phyloP scores from a whole-genome alignment of 1,284 basidiomycete species.

The Trichosporon sp. region DNA sequence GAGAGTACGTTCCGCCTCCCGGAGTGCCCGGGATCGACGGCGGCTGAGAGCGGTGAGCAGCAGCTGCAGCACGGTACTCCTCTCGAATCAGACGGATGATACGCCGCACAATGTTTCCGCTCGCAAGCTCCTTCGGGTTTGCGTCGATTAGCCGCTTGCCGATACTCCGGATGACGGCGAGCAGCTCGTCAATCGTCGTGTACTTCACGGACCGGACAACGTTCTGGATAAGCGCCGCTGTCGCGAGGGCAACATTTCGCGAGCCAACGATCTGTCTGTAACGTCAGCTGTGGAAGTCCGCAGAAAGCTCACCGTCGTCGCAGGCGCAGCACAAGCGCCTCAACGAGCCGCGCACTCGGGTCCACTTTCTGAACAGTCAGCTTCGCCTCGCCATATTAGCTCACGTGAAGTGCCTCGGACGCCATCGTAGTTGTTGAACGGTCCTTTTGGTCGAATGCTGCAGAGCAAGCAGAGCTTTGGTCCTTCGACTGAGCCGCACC shows the following conservation, averaged over 20 bases:
- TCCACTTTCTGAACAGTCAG: conserved; percentile 26
- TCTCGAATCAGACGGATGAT: conserved; percentile 88
- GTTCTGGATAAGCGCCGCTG: conserved; percentile 76
- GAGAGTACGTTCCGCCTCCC: conserved; percentile 33
- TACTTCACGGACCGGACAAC: conserved; percentile 83
- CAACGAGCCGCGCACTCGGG: conserved; percentile 52
- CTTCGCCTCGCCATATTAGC: not conserved
- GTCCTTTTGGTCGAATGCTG: not conserved
- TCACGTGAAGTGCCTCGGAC: conserved; percentile 9
- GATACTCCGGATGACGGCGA: conserved; percentile 71
- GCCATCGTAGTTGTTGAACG: conserved; percentile 6
- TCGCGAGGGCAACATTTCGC: conserved; percentile 79
- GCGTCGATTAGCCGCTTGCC: conserved; percentile 77
- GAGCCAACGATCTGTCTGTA: conserved; percentile 77
- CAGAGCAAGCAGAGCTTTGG: not conserved
- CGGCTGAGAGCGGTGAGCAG: conserved; percentile 34
- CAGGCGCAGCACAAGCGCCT: conserved; percentile 60
- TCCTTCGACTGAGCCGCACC: not conserved
- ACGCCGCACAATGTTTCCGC: conserved; percentile 88
- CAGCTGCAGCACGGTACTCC: conserved; percentile 62
- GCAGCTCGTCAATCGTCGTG: conserved; percentile 77
- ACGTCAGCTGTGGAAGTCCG: conserved; percentile 1
- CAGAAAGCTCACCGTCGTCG: conserved; percentile 58
- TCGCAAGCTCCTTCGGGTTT: conserved; percentile 91
- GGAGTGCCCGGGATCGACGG: conserved; percentile 42